A percentile compares a stretch with the other conserved stretches of the same genome.
phyloP scores from a whole-genome alignment of 1,284 basidiomycete genomes.

The Ganoderma resinaceum region DNA sequence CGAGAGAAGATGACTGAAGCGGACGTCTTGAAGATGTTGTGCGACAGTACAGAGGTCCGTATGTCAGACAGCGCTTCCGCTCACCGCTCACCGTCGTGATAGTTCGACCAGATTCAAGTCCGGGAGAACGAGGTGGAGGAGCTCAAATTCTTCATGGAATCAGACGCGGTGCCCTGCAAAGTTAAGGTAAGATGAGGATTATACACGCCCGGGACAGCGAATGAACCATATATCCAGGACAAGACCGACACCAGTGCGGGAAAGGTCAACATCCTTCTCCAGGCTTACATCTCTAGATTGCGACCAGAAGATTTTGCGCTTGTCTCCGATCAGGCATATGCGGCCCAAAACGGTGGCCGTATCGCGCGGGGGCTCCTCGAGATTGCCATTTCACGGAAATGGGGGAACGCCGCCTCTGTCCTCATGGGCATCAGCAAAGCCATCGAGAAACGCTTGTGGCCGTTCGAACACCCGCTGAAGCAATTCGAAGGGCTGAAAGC shows the following conservation, averaged over 20 bases:
- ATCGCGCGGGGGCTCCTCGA: slow-evolving; percentile 95
- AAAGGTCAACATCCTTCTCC: slow-evolving; percentile 94
- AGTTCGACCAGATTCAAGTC: slow-evolving; percentile 96
- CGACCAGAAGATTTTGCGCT: slow-evolving; percentile 95
- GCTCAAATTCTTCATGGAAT: slow-evolving; percentile 74
- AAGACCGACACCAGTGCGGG: slow-evolving; percentile 6
- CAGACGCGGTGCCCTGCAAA: slow-evolving; percentile 78
- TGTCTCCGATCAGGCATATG: slow-evolving; percentile 95
- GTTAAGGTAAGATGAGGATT: slow-evolving; percentile 63
- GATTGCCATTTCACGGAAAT: slow-evolving; percentile 92
- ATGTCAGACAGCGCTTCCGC: neutral
- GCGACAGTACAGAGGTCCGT: slow-evolving; percentile 88
- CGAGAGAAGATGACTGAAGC: slow-evolving; percentile 92
- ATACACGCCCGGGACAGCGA: neutral
- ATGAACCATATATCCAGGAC: neutral
- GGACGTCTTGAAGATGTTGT: slow-evolving; percentile 88
- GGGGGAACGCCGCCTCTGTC: slow-evolving; percentile 84
- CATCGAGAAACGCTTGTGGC: slow-evolving; percentile 93
- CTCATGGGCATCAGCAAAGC: slow-evolving; percentile 95
- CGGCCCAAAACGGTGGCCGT: slow-evolving; percentile 92
- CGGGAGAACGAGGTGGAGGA: slow-evolving; percentile 92
- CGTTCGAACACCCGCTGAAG: slow-evolving; percentile 91
- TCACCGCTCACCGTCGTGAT: neutral
- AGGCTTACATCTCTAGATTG: slow-evolving; percentile 87
- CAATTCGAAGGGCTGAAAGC: slow-evolving; percentile 76